These are phyloP conservation scores for Kwoniella sp. DNA, from an alignment of 768 basidiomycete genomes.

Conservation along the genomic window DNA sequence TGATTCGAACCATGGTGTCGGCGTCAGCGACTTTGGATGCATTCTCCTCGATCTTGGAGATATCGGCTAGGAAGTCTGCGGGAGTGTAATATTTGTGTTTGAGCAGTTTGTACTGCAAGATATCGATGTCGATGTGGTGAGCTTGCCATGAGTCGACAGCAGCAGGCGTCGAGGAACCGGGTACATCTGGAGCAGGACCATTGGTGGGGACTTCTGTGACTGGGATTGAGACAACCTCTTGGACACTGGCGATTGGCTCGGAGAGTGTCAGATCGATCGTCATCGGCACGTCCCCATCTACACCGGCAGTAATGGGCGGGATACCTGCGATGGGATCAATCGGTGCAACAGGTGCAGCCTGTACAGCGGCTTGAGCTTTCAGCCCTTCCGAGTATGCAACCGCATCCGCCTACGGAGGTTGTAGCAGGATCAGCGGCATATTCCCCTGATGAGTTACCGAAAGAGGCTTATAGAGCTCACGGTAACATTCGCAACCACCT, in stretches of 20 bases:
- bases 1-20: slow-evolving; percentile 77
- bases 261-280: slow-evolving; percentile 6
- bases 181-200: slow-evolving; percentile 18
- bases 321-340: background rate
- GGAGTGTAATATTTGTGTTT: slow-evolving; percentile 83
- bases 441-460: background rate
- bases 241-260: background rate
- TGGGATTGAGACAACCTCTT: background rate
- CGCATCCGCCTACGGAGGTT: slow-evolving; percentile 21
- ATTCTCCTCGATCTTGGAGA: slow-evolving; percentile 59
- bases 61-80: slow-evolving; percentile 76
- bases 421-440: too few species aligned
- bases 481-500: slow-evolving; percentile 76
- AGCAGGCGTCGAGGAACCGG: slow-evolving; percentile 38
- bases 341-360: slow-evolving; percentile 40
- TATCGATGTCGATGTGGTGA: slow-evolving; percentile 88
- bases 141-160: slow-evolving; percentile 34
- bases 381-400: slow-evolving; percentile 8
- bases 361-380: slow-evolving; percentile 31
- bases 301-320: background rate
- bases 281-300: slow-evolving; percentile 14
- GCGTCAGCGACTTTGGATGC: slow-evolving; percentile 69
- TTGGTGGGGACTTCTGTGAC: background rate
- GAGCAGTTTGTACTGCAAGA: slow-evolving; percentile 82
- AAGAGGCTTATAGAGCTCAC: slow-evolving; percentile 58